These are phyloP conservation scores for Dalbergia oliveri DNA, from an alignment of 306 rosid species.

Conservation along the genomic window DNA sequence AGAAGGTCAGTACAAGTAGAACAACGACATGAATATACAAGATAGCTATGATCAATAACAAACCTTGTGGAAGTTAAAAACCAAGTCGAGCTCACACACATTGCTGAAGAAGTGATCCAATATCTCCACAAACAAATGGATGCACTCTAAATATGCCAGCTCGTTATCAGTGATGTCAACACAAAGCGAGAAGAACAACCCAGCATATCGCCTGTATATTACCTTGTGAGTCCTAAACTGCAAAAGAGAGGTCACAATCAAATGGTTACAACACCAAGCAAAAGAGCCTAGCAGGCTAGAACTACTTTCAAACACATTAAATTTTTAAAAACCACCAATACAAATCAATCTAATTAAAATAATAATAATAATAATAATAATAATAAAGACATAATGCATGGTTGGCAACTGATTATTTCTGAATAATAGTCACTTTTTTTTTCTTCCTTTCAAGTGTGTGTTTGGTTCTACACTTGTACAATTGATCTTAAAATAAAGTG, in stretches of 20 bases:
- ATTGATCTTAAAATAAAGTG: no score
- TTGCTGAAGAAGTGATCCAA: slow-evolving; percentile 97
- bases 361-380: background rate
- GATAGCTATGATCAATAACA: slow-evolving; percentile 24
- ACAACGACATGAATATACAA: background rate
- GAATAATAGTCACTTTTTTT: no score
- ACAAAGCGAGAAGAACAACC: slow-evolving; percentile 95
- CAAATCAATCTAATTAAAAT: background rate
- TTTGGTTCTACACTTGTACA: no score
- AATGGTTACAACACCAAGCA: slow-evolving; percentile 19
- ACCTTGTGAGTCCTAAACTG: slow-evolving; percentile 98
- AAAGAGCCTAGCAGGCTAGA: background rate
- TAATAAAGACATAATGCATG: background rate
- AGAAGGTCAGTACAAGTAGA: background rate
- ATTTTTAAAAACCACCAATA: background rate
- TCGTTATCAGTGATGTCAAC: slow-evolving; percentile 99
- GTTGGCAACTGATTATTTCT: no score
- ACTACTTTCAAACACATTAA: slow-evolving; percentile 18
- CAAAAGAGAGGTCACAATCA: slow-evolving; percentile 41
- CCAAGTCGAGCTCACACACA: slow-evolving; percentile 91
- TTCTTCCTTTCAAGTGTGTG: no score
- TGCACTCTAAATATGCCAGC: slow-evolving; percentile 94
- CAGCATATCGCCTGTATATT: slow-evolving; percentile 96
- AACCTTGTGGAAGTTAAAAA: slow-evolving; percentile 94
- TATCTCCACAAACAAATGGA: slow-evolving; percentile 95